phyloP scores from a whole-genome alignment of 768 basidiomycete genomes.

The Candolleomyces efflorescens region DNA sequence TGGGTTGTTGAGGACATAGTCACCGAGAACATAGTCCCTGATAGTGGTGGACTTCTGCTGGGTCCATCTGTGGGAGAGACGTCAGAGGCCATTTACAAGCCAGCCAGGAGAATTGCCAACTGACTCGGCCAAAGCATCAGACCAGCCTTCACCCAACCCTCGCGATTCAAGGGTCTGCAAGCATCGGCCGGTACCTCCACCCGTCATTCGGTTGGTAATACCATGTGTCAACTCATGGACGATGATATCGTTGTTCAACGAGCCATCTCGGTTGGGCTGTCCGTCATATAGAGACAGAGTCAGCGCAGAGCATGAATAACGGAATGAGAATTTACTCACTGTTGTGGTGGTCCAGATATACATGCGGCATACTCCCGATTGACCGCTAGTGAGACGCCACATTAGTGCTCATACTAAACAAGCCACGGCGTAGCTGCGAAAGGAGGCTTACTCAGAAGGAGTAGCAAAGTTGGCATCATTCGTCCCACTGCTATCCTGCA shows the following conservation, averaged over 20 bases:
- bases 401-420: not conserved
- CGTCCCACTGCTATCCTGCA: slow-evolving; percentile 44
- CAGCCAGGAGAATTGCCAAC: not conserved
- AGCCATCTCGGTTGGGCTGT: slow-evolving; percentile 26
- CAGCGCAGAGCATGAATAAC: not conserved
- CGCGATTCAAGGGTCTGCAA: slow-evolving; percentile 59
- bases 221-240: slow-evolving; percentile 46
- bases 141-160: slow-evolving; percentile 56
- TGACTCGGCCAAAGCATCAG: slow-evolving; percentile 6
- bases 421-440: not conserved
- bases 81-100: too few relatives aligned
- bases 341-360: slow-evolving; percentile 21
- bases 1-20: slow-evolving; percentile 47
- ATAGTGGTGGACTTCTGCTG: slow-evolving; percentile 36
- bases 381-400: slow-evolving; percentile 21
- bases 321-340: slow-evolving; percentile 4
- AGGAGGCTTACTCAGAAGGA: slow-evolving; percentile 28
- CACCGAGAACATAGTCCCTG: slow-evolving; percentile 39
- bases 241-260: slow-evolving; percentile 55
- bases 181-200: slow-evolving; percentile 53
- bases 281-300: not conserved
- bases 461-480: slow-evolving; percentile 43
- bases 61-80: slow-evolving; percentile 26
- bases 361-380: slow-evolving; percentile 30
- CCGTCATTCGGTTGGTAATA: slow-evolving; percentile 43